phyloP scores from a whole-genome alignment of 176 grass and related monocot species.

The Bolboschoenus planiculmis region DNA sequence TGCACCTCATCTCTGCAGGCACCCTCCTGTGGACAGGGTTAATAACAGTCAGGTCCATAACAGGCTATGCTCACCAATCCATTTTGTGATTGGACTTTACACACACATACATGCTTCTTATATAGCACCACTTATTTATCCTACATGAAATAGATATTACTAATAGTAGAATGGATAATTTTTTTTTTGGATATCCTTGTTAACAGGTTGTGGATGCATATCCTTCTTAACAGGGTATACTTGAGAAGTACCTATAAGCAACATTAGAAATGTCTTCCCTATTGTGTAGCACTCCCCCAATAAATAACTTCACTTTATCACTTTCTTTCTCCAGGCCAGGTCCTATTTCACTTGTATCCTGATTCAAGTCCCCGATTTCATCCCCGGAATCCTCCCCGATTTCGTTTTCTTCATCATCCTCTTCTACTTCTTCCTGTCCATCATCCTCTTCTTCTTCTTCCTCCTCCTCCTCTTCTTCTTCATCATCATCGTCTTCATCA shows the following conservation, averaged over 20 bases:
- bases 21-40: constrained; percentile 31
- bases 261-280: constrained; percentile 49
- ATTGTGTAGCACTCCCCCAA: constrained; percentile 87
- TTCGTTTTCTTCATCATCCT: constrained; percentile 24
- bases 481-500: constrained; percentile 25
- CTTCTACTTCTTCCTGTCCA: constrained; percentile 30
- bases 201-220: neutral
- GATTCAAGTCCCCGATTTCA: constrained; percentile 35
- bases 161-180: neutral
- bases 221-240: neutral
- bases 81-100: neutral
- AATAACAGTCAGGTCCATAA: neutral
- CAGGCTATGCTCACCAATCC: neutral
- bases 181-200: neutral
- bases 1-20: constrained; percentile 73
- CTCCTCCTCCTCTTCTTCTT: constrained; percentile 32
- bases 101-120: neutral
- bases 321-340: constrained; percentile 33
- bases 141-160: neutral
- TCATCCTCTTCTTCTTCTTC: constrained; percentile 33
- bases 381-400: constrained; percentile 46
- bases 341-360: constrained; percentile 39
- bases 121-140: neutral
- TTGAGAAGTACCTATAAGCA: constrained; percentile 2
- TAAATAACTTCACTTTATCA: constrained; percentile 57